These are phyloP conservation scores for Alternaria rosae DNA, from an alignment of 2,329 filamentous ascomycete species.

Conservation along the genomic window DNA sequence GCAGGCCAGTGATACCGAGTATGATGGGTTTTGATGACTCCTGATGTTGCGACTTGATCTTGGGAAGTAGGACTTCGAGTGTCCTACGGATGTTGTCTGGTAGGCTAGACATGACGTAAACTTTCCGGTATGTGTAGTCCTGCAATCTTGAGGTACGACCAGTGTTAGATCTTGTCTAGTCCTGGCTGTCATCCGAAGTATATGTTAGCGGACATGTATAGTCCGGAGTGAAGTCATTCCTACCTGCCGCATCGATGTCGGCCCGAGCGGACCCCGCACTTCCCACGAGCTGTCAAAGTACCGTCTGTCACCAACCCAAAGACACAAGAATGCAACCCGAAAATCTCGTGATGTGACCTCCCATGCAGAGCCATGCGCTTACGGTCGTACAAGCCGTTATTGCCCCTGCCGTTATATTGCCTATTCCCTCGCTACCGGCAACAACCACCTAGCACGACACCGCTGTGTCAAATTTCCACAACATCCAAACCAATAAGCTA, in stretches of 20 bases:
- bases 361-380: neutral
- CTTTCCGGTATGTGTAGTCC: neutral
- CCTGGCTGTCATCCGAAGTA: neutral
- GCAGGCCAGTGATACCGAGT: slow-evolving; percentile 87
- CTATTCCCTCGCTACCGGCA: slow-evolving; percentile 6
- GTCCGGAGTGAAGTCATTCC: neutral
- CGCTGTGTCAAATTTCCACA: slow-evolving; percentile 3
- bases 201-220: neutral
- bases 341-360: neutral
- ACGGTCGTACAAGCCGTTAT: neutral
- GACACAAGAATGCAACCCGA: neutral
- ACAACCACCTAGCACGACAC: neutral
- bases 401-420: slow-evolving; percentile 5
- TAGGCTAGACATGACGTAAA: slow-evolving; percentile 32
- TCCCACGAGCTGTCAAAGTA: neutral
- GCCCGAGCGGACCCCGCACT: slow-evolving; percentile 15
- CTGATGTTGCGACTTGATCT: slow-evolving; percentile 30
- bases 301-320: neutral
- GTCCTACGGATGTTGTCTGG: slow-evolving; percentile 39
- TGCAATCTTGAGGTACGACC: neutral
- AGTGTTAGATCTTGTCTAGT: neutral
- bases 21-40: slow-evolving; percentile 71
- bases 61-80: slow-evolving; percentile 38
- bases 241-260: slow-evolving; percentile 3
- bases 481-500: slow-evolving; percentile 4